Conservation (phyloP, 2,329 filamentous ascomycete species). For the Hirsutella minnesotensis region DNA sequence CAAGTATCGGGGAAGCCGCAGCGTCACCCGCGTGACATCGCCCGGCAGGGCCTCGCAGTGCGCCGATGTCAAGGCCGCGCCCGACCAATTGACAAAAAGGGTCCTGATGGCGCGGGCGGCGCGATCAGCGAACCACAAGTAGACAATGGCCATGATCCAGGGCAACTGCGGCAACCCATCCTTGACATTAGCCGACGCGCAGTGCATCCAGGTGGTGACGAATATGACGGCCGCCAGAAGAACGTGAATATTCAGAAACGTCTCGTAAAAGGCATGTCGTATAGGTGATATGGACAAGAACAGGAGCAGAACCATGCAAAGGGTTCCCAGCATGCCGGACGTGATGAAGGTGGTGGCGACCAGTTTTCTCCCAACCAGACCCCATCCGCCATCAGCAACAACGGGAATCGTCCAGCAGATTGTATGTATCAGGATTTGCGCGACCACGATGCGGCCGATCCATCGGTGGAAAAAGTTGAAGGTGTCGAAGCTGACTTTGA, state of each 20-base stretch:
- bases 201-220: constrained; percentile 67
- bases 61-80: constrained; percentile 48
- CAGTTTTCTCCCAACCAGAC: constrained; percentile 28
- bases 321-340: constrained; percentile 49
- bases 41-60: constrained; percentile 56
- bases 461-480: constrained; percentile 66
- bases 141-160: constrained; percentile 62
- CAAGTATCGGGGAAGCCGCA: constrained; percentile 55
- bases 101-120: constrained; percentile 50
- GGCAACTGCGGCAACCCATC: constrained; percentile 51
- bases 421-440: constrained; percentile 57
- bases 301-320: constrained; percentile 53
- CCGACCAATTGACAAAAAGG: constrained; percentile 53
- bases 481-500: constrained; percentile 86
- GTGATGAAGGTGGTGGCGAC: constrained; percentile 47
- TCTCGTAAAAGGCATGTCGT: constrained; percentile 92
- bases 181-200: constrained; percentile 43
- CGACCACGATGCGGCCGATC: constrained; percentile 61
- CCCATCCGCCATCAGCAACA: constrained; percentile 50
- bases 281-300: constrained; percentile 65
- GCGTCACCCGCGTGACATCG: constrained; percentile 57
- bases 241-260: constrained; percentile 81
- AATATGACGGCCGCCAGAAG: constrained; percentile 57
- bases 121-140: constrained; percentile 66
- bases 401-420: constrained; percentile 64